phyloP scores from a whole-genome alignment of 1,139 yeast species.

The Yamadazyma mexicana region DNA sequence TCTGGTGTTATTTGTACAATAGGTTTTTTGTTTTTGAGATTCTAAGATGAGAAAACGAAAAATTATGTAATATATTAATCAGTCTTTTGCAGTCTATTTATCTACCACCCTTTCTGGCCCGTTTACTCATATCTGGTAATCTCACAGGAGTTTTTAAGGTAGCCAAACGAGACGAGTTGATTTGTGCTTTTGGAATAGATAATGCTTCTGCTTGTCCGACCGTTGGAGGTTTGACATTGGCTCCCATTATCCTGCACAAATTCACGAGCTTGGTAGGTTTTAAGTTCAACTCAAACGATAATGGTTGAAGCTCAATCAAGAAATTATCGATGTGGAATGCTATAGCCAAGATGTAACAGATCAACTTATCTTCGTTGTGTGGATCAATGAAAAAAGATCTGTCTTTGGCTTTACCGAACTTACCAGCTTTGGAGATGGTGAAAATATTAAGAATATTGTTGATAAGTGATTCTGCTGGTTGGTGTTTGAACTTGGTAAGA shows the following conservation, averaged over 20 bases:
- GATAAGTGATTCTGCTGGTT: conserved; percentile 71
- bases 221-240: conserved; percentile 72
- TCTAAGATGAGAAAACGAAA: conserved; percentile 2
- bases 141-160: conserved; percentile 84
- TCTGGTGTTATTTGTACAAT: no score
- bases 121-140: conserved; percentile 78
- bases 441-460: conserved; percentile 74
- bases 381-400: conserved; percentile 81
- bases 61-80: background rate
- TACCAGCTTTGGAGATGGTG: conserved; percentile 63
- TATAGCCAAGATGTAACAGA: conserved; percentile 74
- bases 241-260: conserved; percentile 81
- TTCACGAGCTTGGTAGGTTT: conserved; percentile 73
- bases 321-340: conserved; percentile 77
- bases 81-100: background rate
- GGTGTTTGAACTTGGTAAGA: conserved; percentile 55
- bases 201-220: conserved; percentile 80
- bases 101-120: conserved; percentile 43
- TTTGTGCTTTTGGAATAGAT: conserved; percentile 68
- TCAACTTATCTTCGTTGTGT: conserved; percentile 77
- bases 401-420: conserved; percentile 71
- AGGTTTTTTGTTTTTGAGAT: background rate
- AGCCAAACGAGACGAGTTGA: conserved; percentile 75
- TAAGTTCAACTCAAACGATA: conserved; percentile 81
- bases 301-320: conserved; percentile 72